Percentiles rank a stretch among this genome's conserved stretches.
phyloP scores from a whole-genome alignment of 768 basidiomycete genomes.

The Xanthoconium stramineum region DNA sequence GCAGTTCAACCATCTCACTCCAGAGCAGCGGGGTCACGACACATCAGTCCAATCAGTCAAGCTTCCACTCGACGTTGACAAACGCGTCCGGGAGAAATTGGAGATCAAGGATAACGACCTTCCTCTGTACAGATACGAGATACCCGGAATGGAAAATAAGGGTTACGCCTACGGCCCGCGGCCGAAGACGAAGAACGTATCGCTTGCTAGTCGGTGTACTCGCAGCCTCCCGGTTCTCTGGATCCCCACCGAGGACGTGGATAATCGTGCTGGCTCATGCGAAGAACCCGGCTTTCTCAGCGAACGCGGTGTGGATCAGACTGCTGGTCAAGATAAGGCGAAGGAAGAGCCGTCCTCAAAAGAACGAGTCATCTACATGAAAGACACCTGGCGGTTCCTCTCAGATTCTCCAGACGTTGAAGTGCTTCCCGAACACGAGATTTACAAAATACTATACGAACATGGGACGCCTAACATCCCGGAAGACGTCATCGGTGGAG shows the following conservation, averaged over 20 bases:
- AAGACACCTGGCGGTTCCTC: slow-evolving; percentile 6
- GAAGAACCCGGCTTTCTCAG: background rate
- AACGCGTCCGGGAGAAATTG: background rate
- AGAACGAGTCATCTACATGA: background rate
- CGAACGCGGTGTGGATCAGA: background rate
- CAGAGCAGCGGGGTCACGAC: background rate
- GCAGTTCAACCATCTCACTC: background rate
- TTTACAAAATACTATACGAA: background rate
- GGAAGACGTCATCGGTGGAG: background rate
- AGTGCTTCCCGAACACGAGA: background rate
- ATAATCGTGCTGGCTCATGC: background rate
- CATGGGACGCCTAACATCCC: slow-evolving; percentile 1
- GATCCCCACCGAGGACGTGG: background rate
- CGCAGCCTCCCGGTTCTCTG: background rate
- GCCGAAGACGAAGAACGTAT: background rate
- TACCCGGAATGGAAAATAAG: background rate
- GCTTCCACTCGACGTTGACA: background rate
- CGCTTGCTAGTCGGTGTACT: background rate
- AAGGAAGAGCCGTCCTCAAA: background rate
- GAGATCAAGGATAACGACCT: background rate
- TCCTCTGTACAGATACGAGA: background rate
- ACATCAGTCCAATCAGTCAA: background rate
- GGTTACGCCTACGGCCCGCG: background rate
- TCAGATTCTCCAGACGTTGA: background rate
- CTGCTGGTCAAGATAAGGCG: background rate